Evolutionary conservation across 225 moss, liverwort and hornwort genomes (phyloP).

Genomic region (Bryoerythrophyllum caledonicum): DNA sequence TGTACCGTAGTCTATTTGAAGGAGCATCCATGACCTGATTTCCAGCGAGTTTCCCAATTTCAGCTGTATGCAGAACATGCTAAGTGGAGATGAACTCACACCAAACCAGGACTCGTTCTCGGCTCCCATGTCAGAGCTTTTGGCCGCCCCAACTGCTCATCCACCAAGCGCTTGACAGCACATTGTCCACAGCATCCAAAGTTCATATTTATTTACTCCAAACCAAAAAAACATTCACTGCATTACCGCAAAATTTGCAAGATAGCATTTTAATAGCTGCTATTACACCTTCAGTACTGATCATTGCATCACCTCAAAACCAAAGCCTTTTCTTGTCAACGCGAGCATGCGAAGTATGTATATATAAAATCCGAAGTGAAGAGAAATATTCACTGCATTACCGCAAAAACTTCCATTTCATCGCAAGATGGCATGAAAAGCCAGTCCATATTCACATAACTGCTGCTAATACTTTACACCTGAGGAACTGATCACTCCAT

Average conservation of each 20-base stretch:
- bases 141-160: not conserved
- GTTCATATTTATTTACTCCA: no score
- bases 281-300: no score
- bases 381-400: not conserved
- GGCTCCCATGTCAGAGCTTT: not conserved
- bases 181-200: not conserved
- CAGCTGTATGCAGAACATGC: not conserved
- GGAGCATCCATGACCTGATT: not conserved
- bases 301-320: no score
- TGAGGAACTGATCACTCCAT: not conserved
- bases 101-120: not conserved
- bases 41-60: not conserved
- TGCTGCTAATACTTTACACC: slow-evolving; percentile 18
- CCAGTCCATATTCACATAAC: not conserved
- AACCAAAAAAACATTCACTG: no score
- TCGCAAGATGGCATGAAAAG: not conserved
- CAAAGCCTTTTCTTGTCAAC: no score
- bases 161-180: not conserved
- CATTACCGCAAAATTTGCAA: no score
- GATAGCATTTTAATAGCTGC: no score
- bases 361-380: no score
- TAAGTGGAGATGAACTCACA: not conserved
- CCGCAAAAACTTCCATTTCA: not conserved
- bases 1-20: not conserved
- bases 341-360: no score